Conservation (phyloP, 139 green algal species). For the Spirogloea muscicola region DNA sequence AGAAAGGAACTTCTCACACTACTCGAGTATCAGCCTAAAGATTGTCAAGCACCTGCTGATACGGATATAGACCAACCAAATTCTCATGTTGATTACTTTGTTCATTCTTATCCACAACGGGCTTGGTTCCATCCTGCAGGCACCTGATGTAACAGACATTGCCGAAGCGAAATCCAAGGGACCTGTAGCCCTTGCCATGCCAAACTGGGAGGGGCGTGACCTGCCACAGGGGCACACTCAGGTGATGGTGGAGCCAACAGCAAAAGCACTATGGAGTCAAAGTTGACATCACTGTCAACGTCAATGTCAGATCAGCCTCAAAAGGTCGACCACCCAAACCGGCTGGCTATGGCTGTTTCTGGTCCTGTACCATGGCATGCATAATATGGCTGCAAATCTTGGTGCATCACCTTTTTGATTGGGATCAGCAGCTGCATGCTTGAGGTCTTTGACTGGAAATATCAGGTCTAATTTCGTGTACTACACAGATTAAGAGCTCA, state of each 20-base stretch:
- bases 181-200: constrained; percentile 25
- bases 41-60: not conserved
- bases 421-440: no score
- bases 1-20: not conserved
- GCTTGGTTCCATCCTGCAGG: not conserved
- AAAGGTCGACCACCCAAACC: no score
- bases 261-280: not conserved
- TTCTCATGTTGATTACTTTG: no score
- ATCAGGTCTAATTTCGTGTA: no score
- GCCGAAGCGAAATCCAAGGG: constrained; percentile 25
- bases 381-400: no score
- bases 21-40: not conserved
- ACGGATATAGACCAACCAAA: not conserved
- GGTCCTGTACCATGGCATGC: no score
- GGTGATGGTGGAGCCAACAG: not conserved
- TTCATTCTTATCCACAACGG: no score
- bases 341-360: no score
- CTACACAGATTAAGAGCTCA: not conserved
- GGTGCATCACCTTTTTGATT: no score
- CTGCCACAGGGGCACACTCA: not conserved
- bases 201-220: constrained; percentile 38
- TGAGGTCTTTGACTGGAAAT: no score
- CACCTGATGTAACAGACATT: constrained; percentile 44
- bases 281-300: no score
- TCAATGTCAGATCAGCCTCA: no score